These are phyloP conservation scores for Lyophyllum semitale DNA, from an alignment of 768 basidiomycete species.

Conservation along the genomic window DNA sequence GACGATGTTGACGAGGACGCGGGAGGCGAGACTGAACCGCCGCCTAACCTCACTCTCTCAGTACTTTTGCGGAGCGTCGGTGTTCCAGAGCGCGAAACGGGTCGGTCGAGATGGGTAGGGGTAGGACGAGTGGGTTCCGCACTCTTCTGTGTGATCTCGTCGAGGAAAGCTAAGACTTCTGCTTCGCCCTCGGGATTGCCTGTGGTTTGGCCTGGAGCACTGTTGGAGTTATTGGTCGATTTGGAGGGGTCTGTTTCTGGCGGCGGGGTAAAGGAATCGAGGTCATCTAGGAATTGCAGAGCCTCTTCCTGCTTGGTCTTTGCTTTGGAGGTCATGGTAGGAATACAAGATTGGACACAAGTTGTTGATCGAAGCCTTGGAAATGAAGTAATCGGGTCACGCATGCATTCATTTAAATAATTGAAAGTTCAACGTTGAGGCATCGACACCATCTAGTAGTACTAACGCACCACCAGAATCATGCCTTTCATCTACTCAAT, in stretches of 20 bases:
- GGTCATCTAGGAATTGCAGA: conserved; percentile 90
- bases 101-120: conserved; percentile 54
- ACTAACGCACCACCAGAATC: too few species aligned
- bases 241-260: conserved; percentile 14
- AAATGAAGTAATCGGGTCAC: background rate
- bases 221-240: conserved; percentile 16
- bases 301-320: conserved; percentile 89
- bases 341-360: background rate
- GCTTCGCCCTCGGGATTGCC: conserved; percentile 60
- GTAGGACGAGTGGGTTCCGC: conserved; percentile 71
- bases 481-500: too few species aligned
- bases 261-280: conserved; percentile 73
- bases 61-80: conserved; percentile 75
- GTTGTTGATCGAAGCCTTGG: background rate
- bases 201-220: conserved; percentile 19
- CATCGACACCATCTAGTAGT: too few species aligned
- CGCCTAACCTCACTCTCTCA: conserved; percentile 72
- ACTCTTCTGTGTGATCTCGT: conserved; percentile 93
- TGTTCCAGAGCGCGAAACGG: conserved; percentile 66
- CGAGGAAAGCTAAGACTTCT: conserved; percentile 89
- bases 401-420: too few species aligned
- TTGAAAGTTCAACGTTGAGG: too few species aligned
- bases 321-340: conserved; percentile 44
- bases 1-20: conserved; percentile 45
- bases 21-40: conserved; percentile 42